A percentile compares a stretch with the other conserved stretches of the same genome.
Evolutionary conservation across 2,329 filamentous ascomycete species (phyloP).

Genomic region (Cercospora berteroae): DNA sequence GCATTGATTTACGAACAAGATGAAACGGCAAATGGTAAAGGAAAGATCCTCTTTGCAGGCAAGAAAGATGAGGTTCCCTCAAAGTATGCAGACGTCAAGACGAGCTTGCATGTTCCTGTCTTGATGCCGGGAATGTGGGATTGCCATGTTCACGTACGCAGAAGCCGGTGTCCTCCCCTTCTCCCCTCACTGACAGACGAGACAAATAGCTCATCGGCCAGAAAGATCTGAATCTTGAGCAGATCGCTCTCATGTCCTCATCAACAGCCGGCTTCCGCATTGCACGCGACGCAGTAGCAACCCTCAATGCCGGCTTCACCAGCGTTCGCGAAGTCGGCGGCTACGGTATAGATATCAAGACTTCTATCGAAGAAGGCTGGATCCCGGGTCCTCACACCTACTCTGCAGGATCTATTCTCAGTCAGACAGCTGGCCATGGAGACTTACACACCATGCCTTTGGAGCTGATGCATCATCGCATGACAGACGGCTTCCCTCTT

Average conservation of each 20-base stretch:
- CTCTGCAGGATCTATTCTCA: constrained; percentile 46
- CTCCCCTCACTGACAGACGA: constrained; percentile 24
- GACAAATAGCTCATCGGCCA: constrained; percentile 29
- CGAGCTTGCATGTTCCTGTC: constrained; percentile 39
- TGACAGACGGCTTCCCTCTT: constrained; percentile 35
- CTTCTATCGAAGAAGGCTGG: constrained; percentile 46
- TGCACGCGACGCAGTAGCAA: constrained; percentile 43
- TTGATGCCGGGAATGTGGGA: constrained; percentile 57
- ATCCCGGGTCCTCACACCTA: constrained; percentile 54
- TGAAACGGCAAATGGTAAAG: constrained; percentile 21
- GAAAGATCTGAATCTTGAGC: constrained; percentile 13
- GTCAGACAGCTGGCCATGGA: constrained; percentile 52
- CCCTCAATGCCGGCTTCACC: constrained; percentile 52
- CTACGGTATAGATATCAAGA: constrained; percentile 46
- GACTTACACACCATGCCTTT: constrained; percentile 45
- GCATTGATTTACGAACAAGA: constrained; percentile 40
- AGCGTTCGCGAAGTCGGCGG: constrained; percentile 53
- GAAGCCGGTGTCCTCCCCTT: constrained; percentile 35
- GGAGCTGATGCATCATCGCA: constrained; percentile 35
- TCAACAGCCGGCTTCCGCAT: constrained; percentile 45
- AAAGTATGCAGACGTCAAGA: neutral
- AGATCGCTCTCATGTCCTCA: constrained; percentile 23
- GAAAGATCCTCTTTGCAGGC: constrained; percentile 46
- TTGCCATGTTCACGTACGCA: constrained; percentile 41
- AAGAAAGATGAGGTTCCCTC: constrained; percentile 18